Evolutionary conservation across 306 rosid genomes (phyloP).

Genomic region (Glycine soja): DNA sequence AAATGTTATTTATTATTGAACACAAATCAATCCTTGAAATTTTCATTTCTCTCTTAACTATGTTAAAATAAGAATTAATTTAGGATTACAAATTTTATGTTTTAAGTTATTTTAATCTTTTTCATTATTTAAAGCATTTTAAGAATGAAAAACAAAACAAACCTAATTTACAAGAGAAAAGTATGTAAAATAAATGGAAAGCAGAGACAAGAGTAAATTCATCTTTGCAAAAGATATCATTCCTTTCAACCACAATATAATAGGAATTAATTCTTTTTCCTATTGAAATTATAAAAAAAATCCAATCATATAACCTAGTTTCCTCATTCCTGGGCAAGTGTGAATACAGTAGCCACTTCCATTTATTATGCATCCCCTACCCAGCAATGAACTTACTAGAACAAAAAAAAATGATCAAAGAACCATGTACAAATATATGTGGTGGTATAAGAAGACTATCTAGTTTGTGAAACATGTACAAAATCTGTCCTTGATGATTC

Average conservation of each 20-base stretch:
- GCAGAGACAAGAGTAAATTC: background rate
- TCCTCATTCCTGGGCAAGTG: background rate
- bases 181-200: background rate
- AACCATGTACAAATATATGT: slow-evolving; percentile 50
- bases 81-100: too few species aligned
- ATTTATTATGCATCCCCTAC: slow-evolving; percentile 21
- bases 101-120: too few species aligned
- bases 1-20: too few species aligned
- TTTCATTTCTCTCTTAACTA: too few species aligned
- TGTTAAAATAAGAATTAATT: too few species aligned
- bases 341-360: slow-evolving; percentile 19
- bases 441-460: slow-evolving; percentile 31
- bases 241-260: slow-evolving; percentile 1
- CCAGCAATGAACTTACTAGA: slow-evolving; percentile 16
- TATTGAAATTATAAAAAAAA: slow-evolving; percentile 34
- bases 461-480: slow-evolving; percentile 47
- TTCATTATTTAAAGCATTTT: too few species aligned
- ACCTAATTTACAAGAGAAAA: too few species aligned
- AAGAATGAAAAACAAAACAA: too few species aligned
- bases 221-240: background rate
- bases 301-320: background rate
- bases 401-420: slow-evolving; percentile 33
- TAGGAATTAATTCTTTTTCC: background rate
- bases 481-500: slow-evolving; percentile 19
- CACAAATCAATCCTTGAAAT: too few species aligned